Conservation (phyloP, 176 grass and related monocot species). For the Luzula sylvatica region DNA sequence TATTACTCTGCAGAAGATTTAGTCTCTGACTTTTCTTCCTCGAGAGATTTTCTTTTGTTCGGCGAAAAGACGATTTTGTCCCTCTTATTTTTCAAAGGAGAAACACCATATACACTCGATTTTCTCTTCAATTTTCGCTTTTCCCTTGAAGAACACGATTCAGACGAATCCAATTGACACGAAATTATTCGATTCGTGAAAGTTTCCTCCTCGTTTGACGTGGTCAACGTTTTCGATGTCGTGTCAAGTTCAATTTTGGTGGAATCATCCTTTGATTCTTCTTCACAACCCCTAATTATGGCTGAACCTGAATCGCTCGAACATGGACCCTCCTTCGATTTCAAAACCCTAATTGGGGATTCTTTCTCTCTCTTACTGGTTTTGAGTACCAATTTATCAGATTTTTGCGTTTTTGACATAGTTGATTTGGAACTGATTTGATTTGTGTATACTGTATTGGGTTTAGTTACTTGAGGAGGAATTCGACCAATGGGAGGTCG, state of each 20-base stretch:
- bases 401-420: conserved; percentile 23
- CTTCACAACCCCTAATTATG: too few relatives aligned
- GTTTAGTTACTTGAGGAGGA: conserved; percentile 24
- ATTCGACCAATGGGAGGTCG: conserved; percentile 17
- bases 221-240: neutral
- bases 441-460: conserved; percentile 1
- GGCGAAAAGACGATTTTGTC: conserved; percentile 13
- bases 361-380: neutral
- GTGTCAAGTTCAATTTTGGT: neutral
- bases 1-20: too few relatives aligned
- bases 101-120: neutral
- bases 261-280: neutral
- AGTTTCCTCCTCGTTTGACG: conserved; percentile 6
- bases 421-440: conserved; percentile 25
- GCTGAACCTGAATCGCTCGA: too few relatives aligned
- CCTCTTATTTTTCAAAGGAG: conserved; percentile 5
- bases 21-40: conserved; percentile 12
- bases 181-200: neutral
- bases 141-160: conserved; percentile 5
- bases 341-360: neutral
- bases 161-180: conserved; percentile 3
- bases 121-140: neutral
- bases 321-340: too few relatives aligned
- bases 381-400: neutral
- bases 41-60: conserved; percentile 1